Conservation (phyloP, 768 basidiomycete genomes). For the Leccinum olivaceopallidum region DNA sequence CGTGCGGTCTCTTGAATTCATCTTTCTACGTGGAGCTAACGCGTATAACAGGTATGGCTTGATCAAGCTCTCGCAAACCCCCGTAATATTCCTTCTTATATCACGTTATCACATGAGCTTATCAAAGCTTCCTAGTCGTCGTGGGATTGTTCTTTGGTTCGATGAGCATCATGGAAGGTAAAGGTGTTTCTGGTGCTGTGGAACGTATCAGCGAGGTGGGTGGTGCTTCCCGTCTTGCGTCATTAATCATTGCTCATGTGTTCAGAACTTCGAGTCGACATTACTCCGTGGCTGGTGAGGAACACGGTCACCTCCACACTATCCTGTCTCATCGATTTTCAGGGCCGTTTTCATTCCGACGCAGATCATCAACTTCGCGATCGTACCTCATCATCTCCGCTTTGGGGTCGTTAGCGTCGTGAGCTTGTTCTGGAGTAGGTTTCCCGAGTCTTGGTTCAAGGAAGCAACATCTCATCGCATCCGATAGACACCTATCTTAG, state of each 20-base stretch:
- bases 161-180: slow-evolving; percentile 82
- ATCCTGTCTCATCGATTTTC: not conserved
- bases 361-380: slow-evolving; percentile 75
- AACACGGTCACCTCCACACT: not conserved
- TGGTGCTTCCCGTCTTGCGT: not conserved
- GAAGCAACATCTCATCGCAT: not conserved
- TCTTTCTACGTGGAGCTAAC: not conserved
- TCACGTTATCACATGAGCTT: slow-evolving; percentile 12
- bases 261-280: slow-evolving; percentile 70
- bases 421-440: slow-evolving; percentile 82
- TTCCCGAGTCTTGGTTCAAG: not conserved
- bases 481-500: slow-evolving; percentile 63
- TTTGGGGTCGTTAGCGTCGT: slow-evolving; percentile 75
- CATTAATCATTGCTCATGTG: slow-evolving; percentile 8
- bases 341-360: slow-evolving; percentile 78
- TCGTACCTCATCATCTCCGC: slow-evolving; percentile 77
- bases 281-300: slow-evolving; percentile 73
- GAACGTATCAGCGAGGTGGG: slow-evolving; percentile 43
- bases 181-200: slow-evolving; percentile 51
- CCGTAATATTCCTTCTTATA: slow-evolving; percentile 34
- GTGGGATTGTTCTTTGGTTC: slow-evolving; percentile 65
- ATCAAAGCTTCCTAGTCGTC: slow-evolving; percentile 31
- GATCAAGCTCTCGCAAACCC: slow-evolving; percentile 83
- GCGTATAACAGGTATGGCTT: slow-evolving; percentile 59
- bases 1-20: slow-evolving; percentile 38